Conservation (phyloP, 176 grass and related monocot species). For the Cenchrus americanus region DNA sequence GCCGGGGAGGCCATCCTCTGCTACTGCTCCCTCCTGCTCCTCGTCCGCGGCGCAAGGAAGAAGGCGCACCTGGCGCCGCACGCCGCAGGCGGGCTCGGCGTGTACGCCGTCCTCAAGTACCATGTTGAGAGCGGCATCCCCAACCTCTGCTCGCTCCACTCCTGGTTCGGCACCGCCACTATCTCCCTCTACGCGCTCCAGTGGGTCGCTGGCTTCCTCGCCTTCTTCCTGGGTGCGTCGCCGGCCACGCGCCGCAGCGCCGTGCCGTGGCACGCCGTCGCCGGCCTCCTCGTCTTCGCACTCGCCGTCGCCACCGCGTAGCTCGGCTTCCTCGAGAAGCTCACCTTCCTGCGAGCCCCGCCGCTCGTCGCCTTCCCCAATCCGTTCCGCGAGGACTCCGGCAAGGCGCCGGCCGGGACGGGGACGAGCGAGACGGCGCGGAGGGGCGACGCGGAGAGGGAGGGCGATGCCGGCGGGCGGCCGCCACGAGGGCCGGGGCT, state of each 20-base stretch:
- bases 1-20: constrained; percentile 73
- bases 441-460: no score
- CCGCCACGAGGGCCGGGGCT: no score
- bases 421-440: no score
- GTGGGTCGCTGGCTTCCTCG: constrained; percentile 66
- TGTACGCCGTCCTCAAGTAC: constrained; percentile 84
- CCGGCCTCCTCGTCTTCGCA: constrained; percentile 60
- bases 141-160: constrained; percentile 85
- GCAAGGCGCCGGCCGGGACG: no score
- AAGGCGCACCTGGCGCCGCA: constrained; percentile 68
- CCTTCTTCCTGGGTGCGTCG: constrained; percentile 69
- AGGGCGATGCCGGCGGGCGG: no score
- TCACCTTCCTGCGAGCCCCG: constrained; percentile 66
- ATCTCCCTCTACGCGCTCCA: constrained; percentile 68
- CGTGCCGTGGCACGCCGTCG: constrained; percentile 68
- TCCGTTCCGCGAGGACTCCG: no score
- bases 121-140: constrained; percentile 69
- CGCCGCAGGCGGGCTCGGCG: constrained; percentile 49
- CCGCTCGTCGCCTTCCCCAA: no score
- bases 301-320: constrained; percentile 61
- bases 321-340: constrained; percentile 87
- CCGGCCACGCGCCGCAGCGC: constrained; percentile 18
- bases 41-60: constrained; percentile 53
- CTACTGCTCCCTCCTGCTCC: constrained; percentile 58
- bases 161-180: constrained; percentile 69